A percentile compares a stretch with the other conserved stretches of the same genome.
Evolutionary conservation across 306 rosid species (phyloP).

Genomic region (Vigna nakashimae): DNA sequence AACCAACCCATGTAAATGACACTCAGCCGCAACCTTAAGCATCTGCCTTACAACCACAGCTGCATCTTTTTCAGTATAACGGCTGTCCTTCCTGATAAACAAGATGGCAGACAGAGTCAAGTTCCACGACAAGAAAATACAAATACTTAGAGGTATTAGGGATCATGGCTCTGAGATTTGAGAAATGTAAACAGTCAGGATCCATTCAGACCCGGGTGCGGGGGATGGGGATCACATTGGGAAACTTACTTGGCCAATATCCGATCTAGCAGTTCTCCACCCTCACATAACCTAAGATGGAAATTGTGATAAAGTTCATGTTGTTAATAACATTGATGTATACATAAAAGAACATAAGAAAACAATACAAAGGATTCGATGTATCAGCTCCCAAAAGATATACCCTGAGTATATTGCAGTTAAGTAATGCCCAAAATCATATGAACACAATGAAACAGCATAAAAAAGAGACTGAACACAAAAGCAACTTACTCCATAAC

Average conservation of each 20-base stretch:
- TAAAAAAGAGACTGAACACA: conserved; percentile 23
- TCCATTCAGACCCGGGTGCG: conserved; percentile 5
- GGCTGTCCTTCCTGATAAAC: conserved; percentile 90
- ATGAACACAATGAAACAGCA: conserved; percentile 13
- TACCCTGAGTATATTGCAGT: conserved; percentile 4
- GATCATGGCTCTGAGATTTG: conserved; percentile 27
- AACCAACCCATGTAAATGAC: conserved; percentile 98
- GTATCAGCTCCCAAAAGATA: conserved; percentile 37
- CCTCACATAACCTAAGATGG: conserved; percentile 87
- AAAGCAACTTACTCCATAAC: conserved; percentile 91
- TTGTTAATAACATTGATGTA: conserved; percentile 1
- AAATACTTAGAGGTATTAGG: conserved; percentile 12
- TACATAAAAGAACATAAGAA: conserved; percentile 8
- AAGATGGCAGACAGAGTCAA: conserved; percentile 42
- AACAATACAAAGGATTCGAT: conserved; percentile 27
- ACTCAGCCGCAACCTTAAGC: conserved; percentile 98
- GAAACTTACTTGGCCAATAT: conserved; percentile 90
- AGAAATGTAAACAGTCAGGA: conserved; percentile 15
- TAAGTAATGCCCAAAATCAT: conserved; percentile 36
- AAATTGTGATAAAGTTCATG: conserved; percentile 13
- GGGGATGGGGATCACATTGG: conserved; percentile 17
- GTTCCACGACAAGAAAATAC: conserved; percentile 11
- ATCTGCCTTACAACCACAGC: conserved; percentile 97
- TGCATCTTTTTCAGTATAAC: conserved; percentile 94
- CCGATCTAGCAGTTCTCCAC: conserved; percentile 95